phyloP scores from a whole-genome alignment of 768 basidiomycete genomes.

The Vararia minispora region DNA sequence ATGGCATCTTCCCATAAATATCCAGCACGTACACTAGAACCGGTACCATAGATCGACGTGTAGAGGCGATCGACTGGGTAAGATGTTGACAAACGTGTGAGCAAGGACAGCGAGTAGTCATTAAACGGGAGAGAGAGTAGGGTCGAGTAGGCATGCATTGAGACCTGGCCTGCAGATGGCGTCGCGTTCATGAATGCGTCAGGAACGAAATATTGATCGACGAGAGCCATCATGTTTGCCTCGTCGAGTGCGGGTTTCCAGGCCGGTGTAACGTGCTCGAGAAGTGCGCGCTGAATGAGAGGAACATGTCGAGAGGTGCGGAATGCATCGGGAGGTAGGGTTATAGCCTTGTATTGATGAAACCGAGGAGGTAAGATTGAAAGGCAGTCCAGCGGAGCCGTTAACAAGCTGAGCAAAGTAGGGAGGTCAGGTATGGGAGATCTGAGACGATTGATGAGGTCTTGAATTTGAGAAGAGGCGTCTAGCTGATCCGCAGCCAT shows the following conservation, averaged over 20 bases:
- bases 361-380: constrained; percentile 52
- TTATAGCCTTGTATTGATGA: constrained; percentile 29
- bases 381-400: constrained; percentile 43
- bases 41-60: constrained; percentile 40
- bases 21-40: too few species aligned
- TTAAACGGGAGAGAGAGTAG: constrained; percentile 41
- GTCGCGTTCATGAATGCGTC: constrained; percentile 43
- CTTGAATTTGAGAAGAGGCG: constrained; percentile 20
- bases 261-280: constrained; percentile 54
- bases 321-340: constrained; percentile 23
- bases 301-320: constrained; percentile 30
- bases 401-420: constrained; percentile 44
- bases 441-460: constrained; percentile 19
- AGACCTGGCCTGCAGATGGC: constrained; percentile 38
- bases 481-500: too few species aligned
- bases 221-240: constrained; percentile 30
- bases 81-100: constrained; percentile 41
- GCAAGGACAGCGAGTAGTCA: constrained; percentile 36
- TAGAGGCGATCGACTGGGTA: constrained; percentile 68
- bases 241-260: constrained; percentile 55
- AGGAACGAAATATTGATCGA: constrained; percentile 69
- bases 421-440: constrained; percentile 32
- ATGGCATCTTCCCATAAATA: constrained; percentile 84
- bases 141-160: constrained; percentile 51
- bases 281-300: constrained; percentile 49